Conservation (phyloP, 2,329 filamentous ascomycete genomes). For the Talaromyces rugulosus region DNA sequence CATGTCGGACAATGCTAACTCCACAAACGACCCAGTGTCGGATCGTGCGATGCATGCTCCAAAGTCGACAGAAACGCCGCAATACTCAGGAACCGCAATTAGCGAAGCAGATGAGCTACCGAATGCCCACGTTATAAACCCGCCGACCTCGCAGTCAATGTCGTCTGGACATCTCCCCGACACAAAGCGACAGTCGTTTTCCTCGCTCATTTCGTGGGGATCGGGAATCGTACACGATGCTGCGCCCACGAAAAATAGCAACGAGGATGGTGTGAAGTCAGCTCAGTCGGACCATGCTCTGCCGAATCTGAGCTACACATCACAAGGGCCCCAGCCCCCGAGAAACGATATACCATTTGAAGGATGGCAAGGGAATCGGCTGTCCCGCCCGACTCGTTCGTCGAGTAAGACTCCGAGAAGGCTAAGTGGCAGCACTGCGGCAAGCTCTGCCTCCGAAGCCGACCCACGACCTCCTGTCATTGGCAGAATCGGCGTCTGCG, state of each 20-base stretch:
- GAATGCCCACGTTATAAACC: not conserved
- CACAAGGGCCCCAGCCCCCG: constrained; percentile 15
- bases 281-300: constrained; percentile 13
- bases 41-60: not conserved
- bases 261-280: constrained; percentile 11
- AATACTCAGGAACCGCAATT: constrained; percentile 2
- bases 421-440: constrained; percentile 76
- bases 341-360: constrained; percentile 22
- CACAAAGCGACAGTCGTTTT: constrained; percentile 66
- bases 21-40: not conserved
- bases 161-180: constrained; percentile 26
- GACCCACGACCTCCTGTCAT: constrained; percentile 49
- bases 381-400: constrained; percentile 43
- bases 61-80: not conserved
- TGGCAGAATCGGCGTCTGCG: constrained; percentile 84
- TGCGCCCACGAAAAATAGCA: constrained; percentile 7
- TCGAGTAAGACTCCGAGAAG: constrained; percentile 68
- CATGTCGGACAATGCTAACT: constrained; percentile 12
- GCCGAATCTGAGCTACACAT: constrained; percentile 5
- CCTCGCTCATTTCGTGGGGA: constrained; percentile 62
- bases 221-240: constrained; percentile 19
- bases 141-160: not conserved
- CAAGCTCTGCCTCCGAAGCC: constrained; percentile 67
- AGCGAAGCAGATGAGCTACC: constrained; percentile 12
- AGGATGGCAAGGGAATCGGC: constrained; percentile 31